Base-by-base conservation (phyloP, 352 stramenopile species). In the Pythium pyrilobum region DNA sequence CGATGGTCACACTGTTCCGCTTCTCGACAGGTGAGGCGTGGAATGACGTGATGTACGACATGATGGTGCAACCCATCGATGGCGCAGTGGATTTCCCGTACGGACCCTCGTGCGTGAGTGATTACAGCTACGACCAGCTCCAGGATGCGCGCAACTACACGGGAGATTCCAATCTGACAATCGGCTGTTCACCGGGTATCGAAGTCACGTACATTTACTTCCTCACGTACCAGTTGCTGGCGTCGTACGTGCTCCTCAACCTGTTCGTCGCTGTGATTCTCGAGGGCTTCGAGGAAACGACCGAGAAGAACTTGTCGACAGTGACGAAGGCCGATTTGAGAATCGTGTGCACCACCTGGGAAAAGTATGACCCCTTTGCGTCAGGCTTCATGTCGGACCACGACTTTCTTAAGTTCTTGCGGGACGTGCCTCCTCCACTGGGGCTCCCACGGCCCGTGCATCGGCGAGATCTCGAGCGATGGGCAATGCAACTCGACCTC, bases 21-120 rank as follows among this genome's bases (percentile, higher is more conserved):
- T 77, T 81, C 27, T 64, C 69, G 13, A 93, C 82, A 1, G 82
- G 82, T 12, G 80, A 93, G 55, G 73, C 65, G 2, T 92, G 76
- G 71, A 92, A 90, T 44, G 74, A 78, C 23, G 74, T 92, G 28
- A 92, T 92, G 81, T 77, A 92, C 65, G 75, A 91, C 47, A 43
- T 77, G 21, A 78, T 77, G 63, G 69, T 71, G 16, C n/a, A 67
- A 34, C 59, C 64, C 9, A 64, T 70, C 24, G 15, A 60, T 24
- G 66, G 49, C 4, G 52, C 23, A 11, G 6, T 27, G 15, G 42
- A 39, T 9, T 74, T 64, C 24, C 68, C 68, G 9, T 71, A 72
- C 42, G 70, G 67, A 16, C 49, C 24, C 23, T 73, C 66, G 0
- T 82, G 72, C 29, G 58, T 77, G n/a, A 37, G 55, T 1, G 65